Percentiles rank a stretch among this genome's conserved stretches.
phyloP scores from a whole-genome alignment of 495 filamentous ascomycete species.

The Penicillium bovifimosum region DNA sequence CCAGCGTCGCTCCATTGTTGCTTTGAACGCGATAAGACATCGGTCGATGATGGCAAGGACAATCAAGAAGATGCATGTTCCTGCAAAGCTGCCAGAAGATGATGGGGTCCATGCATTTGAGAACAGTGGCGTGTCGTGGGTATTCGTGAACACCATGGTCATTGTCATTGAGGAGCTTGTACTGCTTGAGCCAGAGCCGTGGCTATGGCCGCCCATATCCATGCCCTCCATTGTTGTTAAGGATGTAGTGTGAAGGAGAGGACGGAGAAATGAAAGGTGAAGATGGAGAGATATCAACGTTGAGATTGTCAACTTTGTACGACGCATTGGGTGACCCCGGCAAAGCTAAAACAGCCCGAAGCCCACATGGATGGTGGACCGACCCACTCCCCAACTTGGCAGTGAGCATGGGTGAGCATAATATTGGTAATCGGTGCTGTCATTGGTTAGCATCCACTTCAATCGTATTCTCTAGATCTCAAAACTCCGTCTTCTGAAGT shows the following conservation, averaged over 20 bases:
- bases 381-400: neutral
- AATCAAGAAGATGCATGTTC: conserved; percentile 83
- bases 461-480: neutral
- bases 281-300: neutral
- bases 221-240: conserved; percentile 14
- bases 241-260: neutral
- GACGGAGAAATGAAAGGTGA: neutral
- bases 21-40: conserved; percentile 60
- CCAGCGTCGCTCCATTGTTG: conserved; percentile 51
- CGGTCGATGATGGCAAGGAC: conserved; percentile 64
- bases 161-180: conserved; percentile 25
- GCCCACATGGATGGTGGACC: neutral
- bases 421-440: conserved; percentile 12
- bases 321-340: neutral
- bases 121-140: conserved; percentile 66
- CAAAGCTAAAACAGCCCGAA: neutral
- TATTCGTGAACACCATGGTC: conserved; percentile 55
- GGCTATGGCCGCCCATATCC: conserved; percentile 11
- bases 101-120: conserved; percentile 67
- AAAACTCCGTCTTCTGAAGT: neutral
- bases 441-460: neutral
- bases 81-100: conserved; percentile 64
- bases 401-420: conserved; percentile 9
- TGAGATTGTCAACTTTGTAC: neutral
- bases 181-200: neutral